Base-by-base conservation (phyloP, 345 rosid genomes). In the Eucalyptus regnans region DNA sequence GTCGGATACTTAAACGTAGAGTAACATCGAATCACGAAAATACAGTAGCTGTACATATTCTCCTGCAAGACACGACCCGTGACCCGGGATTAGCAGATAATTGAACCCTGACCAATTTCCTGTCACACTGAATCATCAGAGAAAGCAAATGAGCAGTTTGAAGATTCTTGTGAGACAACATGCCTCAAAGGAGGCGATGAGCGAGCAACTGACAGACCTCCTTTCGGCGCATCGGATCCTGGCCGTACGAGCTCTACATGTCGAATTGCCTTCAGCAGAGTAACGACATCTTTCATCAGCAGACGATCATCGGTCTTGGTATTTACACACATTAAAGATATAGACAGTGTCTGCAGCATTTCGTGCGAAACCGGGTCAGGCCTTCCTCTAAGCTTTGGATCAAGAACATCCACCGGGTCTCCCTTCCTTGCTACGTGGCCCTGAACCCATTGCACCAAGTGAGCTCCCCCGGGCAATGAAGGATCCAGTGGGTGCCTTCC, bases 401-500 rank as follows among this genome's bases (percentile, higher is more conserved):
- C 99, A 44, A 98, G 97, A 86, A 98, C 90, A 89, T 94, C 95
- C 62, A 60, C 91, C 7, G 98, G 96, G 84, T 94, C 94, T 89
- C 89, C 93, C 90, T 93, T 94, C 86, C 92, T 93, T n/a, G 95
- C 94, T 62, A 95, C 91, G 89, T 95, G 98, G 89, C 95, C 99
- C 81, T 94, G 92, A 18, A 94, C 98, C 99, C 99, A 97, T 83
- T 96, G 98, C 87, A 95, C 98, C 94, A 96, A 89, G 89, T 93
- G 93, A 88, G 97, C 95, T 87, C 98, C 97, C 29, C 97, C 95
- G 3, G 98, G 95, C 90, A 97, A 91, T 68, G 95, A 94, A 88
- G 99, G 98, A 89, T 97, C 99, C 50, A 97, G 87, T 46, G 99
- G 99, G 90, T 97, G 99, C 90, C 97, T 94, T 66, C 99, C 99